Conservation (phyloP, 345 rosid species). For the Hypericum androsaemum region DNA sequence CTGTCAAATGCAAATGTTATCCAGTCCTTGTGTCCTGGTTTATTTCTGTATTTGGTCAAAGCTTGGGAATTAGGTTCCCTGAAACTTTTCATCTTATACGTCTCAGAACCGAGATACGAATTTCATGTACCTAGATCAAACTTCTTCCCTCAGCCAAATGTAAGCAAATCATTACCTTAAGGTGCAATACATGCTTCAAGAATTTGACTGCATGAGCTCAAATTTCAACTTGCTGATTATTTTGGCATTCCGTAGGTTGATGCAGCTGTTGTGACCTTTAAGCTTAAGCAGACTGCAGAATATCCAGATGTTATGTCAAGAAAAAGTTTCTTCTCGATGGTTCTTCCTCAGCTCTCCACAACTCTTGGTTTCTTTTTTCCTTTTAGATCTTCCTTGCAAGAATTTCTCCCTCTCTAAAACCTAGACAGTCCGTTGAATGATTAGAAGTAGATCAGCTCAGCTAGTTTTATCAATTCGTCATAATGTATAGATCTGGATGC, state of each 20-base stretch:
- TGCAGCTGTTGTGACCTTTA: constrained; percentile 82
- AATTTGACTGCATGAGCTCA: background rate
- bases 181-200: background rate
- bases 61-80: too few relatives aligned
- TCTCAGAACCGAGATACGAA: constrained; percentile 76
- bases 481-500: too few relatives aligned
- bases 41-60: too few relatives aligned
- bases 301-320: constrained; percentile 73
- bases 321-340: constrained; percentile 87
- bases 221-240: too few relatives aligned
- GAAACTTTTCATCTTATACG: constrained; percentile 5
- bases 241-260: constrained; percentile 50
- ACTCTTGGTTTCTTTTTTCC: background rate
- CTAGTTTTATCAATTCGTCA: too few relatives aligned
- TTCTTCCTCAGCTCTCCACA: constrained; percentile 11
- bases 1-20: too few relatives aligned
- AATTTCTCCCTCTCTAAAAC: too few relatives aligned
- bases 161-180: constrained; percentile 22
- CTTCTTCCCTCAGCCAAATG: constrained; percentile 91
- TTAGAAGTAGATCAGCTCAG: too few relatives aligned
- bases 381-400: too few relatives aligned
- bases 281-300: constrained; percentile 56
- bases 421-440: too few relatives aligned
- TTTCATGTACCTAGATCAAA: constrained; percentile 67
- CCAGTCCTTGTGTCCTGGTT: too few relatives aligned